These are phyloP conservation scores for Trichomonas tenax DNA, from an alignment of 208 protist genomes.

Conservation along the genomic window DNA sequence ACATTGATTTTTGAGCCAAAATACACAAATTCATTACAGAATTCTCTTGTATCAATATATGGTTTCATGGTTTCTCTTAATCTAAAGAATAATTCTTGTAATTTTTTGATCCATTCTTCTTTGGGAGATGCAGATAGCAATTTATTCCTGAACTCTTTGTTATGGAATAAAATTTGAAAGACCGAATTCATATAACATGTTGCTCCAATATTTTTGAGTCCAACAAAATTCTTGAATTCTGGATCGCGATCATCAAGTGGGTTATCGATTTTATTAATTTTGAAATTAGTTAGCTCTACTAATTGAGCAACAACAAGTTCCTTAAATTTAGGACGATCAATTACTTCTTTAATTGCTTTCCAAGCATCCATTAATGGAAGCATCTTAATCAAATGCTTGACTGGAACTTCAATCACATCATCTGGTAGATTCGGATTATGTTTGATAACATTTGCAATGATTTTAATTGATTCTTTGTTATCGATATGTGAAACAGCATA, in stretches of 20 bases:
- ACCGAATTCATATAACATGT: slow-evolving; percentile 35
- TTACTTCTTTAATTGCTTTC: neutral
- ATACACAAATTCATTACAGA: neutral
- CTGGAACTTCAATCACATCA: neutral
- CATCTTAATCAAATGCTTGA: neutral
- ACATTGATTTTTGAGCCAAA: neutral
- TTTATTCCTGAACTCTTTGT: neutral
- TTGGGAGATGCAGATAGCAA: neutral
- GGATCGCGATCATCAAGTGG: no score
- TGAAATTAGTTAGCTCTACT: no score
- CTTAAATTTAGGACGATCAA: neutral
- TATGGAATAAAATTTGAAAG: neutral
- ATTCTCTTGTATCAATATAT: neutral
- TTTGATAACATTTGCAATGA: no score
- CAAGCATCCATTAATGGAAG: neutral
- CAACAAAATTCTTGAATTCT: neutral
- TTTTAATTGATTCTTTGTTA: no score
- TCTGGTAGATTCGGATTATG: no score
- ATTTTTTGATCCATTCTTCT: neutral
- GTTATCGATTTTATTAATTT: no score
- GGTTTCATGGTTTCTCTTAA: neutral
- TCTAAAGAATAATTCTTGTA: neutral
- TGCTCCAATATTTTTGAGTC: slow-evolving; percentile 86
- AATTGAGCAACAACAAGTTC: no score
- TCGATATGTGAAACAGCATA: no score